Percentiles rank a stretch among this genome's conserved stretches.
Evolutionary conservation across 2,329 filamentous ascomycete genomes (phyloP).

Genomic region (Amauroascus niger): DNA sequence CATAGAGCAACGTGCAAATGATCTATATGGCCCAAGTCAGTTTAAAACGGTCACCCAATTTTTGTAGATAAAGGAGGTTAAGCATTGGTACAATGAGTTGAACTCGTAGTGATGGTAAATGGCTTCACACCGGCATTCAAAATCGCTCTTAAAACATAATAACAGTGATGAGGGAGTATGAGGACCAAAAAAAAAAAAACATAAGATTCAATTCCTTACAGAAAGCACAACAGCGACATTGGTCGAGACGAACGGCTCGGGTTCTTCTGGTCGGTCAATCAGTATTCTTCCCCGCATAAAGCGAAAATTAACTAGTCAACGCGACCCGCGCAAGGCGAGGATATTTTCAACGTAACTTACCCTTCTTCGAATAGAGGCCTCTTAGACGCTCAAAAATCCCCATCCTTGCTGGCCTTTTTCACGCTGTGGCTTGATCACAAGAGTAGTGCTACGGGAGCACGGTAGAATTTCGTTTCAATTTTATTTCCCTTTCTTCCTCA

Average conservation of each 20-base stretch:
- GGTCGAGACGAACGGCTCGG: conserved; percentile 14
- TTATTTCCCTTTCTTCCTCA: too few relatives aligned
- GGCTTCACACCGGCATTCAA: too few relatives aligned
- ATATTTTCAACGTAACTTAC: not conserved
- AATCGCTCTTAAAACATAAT: too few relatives aligned
- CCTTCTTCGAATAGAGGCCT: not conserved
- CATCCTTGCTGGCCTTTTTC: not conserved
- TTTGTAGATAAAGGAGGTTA: too few relatives aligned
- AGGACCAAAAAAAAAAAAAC: not conserved
- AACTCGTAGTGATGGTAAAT: too few relatives aligned
- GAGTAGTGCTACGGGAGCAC: not conserved
- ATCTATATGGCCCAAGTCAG: conserved; percentile 42
- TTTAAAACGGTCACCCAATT: not conserved
- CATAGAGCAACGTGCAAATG: conserved; percentile 78
- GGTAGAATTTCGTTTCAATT: too few relatives aligned
- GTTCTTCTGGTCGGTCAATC: conserved; percentile 8
- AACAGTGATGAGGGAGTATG: not conserved
- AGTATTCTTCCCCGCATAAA: not conserved
- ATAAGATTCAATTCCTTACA: conserved; percentile 5
- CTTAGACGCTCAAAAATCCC: conserved; percentile 1
- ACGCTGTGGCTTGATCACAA: not conserved
- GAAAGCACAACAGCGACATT: conserved; percentile 14
- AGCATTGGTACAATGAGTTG: too few relatives aligned
- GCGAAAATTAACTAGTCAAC: not conserved
- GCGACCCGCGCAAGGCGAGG: not conserved